These are phyloP conservation scores for Hydnum rufescens DNA, from an alignment of 768 basidiomycete genomes.

Conservation along the genomic window DNA sequence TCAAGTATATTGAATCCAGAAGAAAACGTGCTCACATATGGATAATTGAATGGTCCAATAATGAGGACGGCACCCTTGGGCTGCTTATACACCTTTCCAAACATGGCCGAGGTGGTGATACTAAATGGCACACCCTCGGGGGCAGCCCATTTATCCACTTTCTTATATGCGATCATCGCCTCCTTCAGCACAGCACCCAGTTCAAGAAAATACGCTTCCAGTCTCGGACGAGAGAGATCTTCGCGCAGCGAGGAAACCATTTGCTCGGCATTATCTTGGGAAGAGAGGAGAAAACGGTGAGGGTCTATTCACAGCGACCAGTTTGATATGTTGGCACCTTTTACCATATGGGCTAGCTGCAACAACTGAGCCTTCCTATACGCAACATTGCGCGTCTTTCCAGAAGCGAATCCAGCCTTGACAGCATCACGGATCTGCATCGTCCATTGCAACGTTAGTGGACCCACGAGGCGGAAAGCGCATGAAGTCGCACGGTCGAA, in stretches of 20 bases:
- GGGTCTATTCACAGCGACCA: neutral
- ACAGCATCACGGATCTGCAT: conserved; percentile 40
- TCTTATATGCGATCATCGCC: conserved; percentile 31
- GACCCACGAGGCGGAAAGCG: too few relatives aligned
- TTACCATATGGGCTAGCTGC: conserved; percentile 28
- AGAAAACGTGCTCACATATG: neutral
- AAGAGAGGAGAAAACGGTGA: neutral
- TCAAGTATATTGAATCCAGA: conserved; percentile 5
- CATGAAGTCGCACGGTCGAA: too few relatives aligned
- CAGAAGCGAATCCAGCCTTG: conserved; percentile 36
- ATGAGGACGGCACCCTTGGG: conserved; percentile 28
- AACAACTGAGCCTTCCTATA: conserved; percentile 59
- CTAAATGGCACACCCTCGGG: conserved; percentile 36
- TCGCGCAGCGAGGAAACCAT: conserved; percentile 36
- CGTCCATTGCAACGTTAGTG: too few relatives aligned
- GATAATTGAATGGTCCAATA: conserved; percentile 16
- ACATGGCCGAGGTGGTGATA: conserved; percentile 36
- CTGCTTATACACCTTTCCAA: conserved; percentile 48
- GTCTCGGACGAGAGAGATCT: conserved; percentile 43
- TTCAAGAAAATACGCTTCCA: conserved; percentile 49
- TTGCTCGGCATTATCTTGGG: conserved; percentile 38
- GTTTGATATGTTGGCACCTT: conserved; percentile 7
- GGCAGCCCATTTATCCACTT: conserved; percentile 58
- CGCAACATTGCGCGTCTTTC: conserved; percentile 43
- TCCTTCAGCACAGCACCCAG: conserved; percentile 32